phyloP scores from a whole-genome alignment of 2,329 filamentous ascomycete genomes.

The Trichoderma guizhouense region DNA sequence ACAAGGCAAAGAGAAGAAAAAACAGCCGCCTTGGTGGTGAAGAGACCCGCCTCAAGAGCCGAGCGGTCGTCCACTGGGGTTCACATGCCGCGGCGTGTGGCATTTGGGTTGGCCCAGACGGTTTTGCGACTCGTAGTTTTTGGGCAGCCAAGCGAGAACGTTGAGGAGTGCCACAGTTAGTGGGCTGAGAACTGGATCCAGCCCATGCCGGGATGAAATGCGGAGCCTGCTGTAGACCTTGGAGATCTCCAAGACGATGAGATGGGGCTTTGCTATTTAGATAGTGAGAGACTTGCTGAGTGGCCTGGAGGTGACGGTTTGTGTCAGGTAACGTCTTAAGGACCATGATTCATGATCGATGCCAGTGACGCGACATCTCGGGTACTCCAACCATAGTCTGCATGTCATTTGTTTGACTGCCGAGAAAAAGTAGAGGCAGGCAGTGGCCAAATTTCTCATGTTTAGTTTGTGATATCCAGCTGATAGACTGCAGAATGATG shows the following conservation, averaged over 20 bases:
- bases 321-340: neutral
- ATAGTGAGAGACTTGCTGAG: neutral
- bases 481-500: neutral
- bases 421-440: neutral
- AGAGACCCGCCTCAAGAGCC: neutral
- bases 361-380: neutral
- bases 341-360: neutral
- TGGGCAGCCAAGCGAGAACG: neutral
- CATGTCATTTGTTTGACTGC: neutral
- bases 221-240: neutral
- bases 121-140: neutral
- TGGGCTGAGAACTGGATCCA: neutral
- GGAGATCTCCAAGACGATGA: neutral
- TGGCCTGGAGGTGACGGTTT: too few relatives aligned
- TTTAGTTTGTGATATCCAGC: neutral
- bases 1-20: neutral
- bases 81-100: slow-evolving; percentile 5
- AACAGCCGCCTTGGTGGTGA: neutral
- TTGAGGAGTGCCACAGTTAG: neutral
- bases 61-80: neutral
- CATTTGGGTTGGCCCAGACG: slow-evolving; percentile 11
- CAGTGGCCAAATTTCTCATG: neutral
- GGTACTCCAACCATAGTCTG: neutral
- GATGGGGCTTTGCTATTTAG: neutral
- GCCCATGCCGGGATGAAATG: neutral